Base-by-base conservation (phyloP, 1,139 yeast genomes). In the Scheffersomyces illinoinensis region DNA sequence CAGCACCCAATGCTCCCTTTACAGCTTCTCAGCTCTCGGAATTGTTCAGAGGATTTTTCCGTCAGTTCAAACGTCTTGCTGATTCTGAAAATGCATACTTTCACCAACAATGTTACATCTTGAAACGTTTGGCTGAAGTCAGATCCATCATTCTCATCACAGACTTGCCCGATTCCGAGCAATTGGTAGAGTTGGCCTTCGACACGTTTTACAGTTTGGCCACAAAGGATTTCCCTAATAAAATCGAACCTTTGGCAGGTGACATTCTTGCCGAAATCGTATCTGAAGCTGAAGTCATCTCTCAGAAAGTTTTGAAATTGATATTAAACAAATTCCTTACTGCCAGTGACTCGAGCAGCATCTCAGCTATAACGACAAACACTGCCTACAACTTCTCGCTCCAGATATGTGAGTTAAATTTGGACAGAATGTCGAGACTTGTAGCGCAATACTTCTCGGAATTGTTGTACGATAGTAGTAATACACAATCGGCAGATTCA, bases 1-100 rank as follows among this genome's bases (percentile, higher is more conserved):
- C 82, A 69, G 98, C 97, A 0, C 98, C 98, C 0, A 91, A 93
- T 72, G 97, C 98, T 5, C 98, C 98, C 6, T 93, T 84, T 72
- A 86, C 91, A 1, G 86, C 87, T 47, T 65, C 76, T 1, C 89
- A 90, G 63, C 75, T 93, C 46, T 77, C 86, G 0, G 86, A 81
- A 39, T 79, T 89, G n/a, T 89, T 90, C 74, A 82, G 78, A 62
- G 75, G 88, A 6, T 86, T 91, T 66, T 81, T 89, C 63, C 75
- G 76, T 47, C 95, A 90, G 69, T 84, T 93, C 64, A 81, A 81
- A 58, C 80, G 79, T 53, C 73, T 92, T 52, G 71, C 83, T 14
- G 87, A 88, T 60, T 76, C 82, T 1, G 89, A 87, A 39, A 86
- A 87, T 62, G 85, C 91, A 0, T 89, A 86, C 68, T 88, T 85